Evolutionary conservation across 371 early-diverging fungal species (phyloP).

Genomic region (Mortierella sp.): DNA sequence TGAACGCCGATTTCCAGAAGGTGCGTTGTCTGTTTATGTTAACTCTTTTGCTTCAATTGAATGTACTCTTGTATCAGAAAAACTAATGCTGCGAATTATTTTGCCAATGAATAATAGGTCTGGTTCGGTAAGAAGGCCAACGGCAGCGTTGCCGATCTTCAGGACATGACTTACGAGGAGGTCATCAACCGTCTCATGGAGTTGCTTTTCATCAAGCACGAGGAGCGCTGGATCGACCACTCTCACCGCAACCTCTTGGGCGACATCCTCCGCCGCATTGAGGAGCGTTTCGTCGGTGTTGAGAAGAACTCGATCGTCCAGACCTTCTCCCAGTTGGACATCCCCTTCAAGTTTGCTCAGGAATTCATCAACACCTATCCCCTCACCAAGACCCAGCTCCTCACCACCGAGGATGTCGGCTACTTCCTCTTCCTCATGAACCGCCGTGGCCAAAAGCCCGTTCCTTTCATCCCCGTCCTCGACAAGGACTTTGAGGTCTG

Average conservation of each 20-base stretch:
- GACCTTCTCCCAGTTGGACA: conserved; percentile 76
- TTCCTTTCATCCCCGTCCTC: conserved; percentile 92
- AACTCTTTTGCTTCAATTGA: not conserved
- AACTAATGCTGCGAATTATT: not conserved
- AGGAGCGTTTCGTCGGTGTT: conserved; percentile 88
- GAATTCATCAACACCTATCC: conserved; percentile 89
- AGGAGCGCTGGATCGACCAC: conserved; percentile 90
- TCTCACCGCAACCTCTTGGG: conserved; percentile 87
- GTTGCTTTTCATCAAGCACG: conserved; percentile 85
- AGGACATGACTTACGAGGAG: conserved; percentile 96
- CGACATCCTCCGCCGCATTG: conserved; percentile 91
- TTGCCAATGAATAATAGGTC: conserved; percentile 66
- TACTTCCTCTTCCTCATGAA: conserved; percentile 90
- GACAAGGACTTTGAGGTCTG: conserved; percentile 94
- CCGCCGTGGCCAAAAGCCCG: conserved; percentile 90
- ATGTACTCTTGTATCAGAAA: not conserved
- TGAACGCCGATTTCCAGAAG: conserved; percentile 94
- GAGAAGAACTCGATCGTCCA: conserved; percentile 77
- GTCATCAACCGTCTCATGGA: conserved; percentile 88
- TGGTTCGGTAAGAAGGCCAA: conserved; percentile 94
- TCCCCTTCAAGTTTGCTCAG: conserved; percentile 76
- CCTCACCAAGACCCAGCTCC: conserved; percentile 78
- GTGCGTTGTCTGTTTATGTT: not conserved
- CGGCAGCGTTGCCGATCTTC: conserved; percentile 81
- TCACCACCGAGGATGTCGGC: conserved; percentile 93